Evolutionary conservation across 2,329 filamentous ascomycete species (phyloP).

Genomic region (Metarhizium guizhouense): DNA sequence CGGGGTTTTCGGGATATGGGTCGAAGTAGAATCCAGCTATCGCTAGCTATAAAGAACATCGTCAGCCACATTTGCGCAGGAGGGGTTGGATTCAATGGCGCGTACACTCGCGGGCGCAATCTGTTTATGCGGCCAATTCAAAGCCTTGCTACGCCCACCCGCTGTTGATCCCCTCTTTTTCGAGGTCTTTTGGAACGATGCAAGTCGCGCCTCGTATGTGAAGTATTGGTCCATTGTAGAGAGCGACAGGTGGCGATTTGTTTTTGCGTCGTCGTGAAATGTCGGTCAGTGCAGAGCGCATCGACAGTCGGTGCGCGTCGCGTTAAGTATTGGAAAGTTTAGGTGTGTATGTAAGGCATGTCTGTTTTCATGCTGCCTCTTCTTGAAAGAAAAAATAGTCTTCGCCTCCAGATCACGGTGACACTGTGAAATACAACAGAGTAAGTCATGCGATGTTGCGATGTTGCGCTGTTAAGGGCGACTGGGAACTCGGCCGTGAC

Average conservation of each 20-base stretch:
- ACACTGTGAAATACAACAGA: neutral
- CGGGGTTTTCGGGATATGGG: conserved; percentile 63
- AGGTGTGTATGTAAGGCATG: conserved; percentile 4
- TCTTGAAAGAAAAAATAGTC: neutral
- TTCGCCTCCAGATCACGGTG: neutral
- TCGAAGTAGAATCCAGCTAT: conserved; percentile 86
- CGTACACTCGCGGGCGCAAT: conserved; percentile 24
- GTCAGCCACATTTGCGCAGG: conserved; percentile 13
- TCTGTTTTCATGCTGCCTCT: neutral
- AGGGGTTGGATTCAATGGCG: neutral
- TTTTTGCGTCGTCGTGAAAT: conserved; percentile 2
- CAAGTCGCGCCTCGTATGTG: conserved; percentile 67
- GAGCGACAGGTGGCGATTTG: conserved; percentile 5
- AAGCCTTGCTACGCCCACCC: conserved; percentile 42
- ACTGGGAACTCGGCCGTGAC: neutral
- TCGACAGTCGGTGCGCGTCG: conserved; percentile 10
- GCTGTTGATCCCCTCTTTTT: conserved; percentile 64
- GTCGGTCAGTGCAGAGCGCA: neutral
- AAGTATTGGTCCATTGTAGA: conserved; percentile 32
- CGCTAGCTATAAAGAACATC: conserved; percentile 55
- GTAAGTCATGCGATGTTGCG: neutral
- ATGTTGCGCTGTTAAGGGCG: neutral
- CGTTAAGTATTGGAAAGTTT: neutral
- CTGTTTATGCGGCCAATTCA: conserved; percentile 66
- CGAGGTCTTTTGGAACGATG: conserved; percentile 62